Evolutionary conservation across 306 rosid species (phyloP).

Genomic region (Lithocarpus polystachyus): DNA sequence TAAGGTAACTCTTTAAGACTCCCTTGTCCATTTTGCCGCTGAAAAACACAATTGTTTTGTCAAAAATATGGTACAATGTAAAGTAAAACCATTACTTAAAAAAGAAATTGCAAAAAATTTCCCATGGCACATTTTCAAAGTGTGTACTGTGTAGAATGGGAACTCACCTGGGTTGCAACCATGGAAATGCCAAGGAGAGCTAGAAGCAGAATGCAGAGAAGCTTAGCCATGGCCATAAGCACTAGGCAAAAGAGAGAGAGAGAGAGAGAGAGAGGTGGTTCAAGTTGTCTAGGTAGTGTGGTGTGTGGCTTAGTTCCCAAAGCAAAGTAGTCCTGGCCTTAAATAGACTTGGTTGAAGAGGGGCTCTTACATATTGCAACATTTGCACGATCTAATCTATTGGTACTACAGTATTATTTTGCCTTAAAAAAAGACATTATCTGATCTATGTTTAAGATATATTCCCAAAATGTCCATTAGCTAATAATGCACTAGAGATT

Average conservation of each 20-base stretch:
- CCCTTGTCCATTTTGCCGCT: conserved; percentile 46
- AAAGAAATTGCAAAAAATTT: too few relatives aligned
- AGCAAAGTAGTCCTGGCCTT: conserved; percentile 23
- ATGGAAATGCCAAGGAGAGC: conserved; percentile 47
- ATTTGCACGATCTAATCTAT: not conserved
- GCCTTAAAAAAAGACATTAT: too few relatives aligned
- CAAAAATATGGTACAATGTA: not conserved
- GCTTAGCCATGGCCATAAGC: conserved; percentile 32
- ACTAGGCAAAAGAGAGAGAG: not conserved
- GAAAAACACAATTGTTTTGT: not conserved
- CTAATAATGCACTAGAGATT: too few relatives aligned
- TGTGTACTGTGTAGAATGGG: not conserved
- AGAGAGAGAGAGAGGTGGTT: conserved; percentile 3
- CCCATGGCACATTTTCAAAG: not conserved
- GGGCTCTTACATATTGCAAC: conserved; percentile 5
- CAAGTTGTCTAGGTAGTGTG: conserved; percentile 13
- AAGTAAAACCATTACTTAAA: too few relatives aligned
- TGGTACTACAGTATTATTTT: not conserved
- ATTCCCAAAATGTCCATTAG: too few relatives aligned
- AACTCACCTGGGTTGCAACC: conserved; percentile 38
- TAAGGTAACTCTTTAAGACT: conserved; percentile 42
- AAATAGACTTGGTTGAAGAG: conserved; percentile 26
- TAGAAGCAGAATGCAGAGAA: conserved; percentile 37
- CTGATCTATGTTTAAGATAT: too few relatives aligned
- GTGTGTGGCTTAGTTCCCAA: conserved; percentile 23